Conservation (phyloP, 2,329 filamentous ascomycete species). For the Leptographium wingfieldii region DNA sequence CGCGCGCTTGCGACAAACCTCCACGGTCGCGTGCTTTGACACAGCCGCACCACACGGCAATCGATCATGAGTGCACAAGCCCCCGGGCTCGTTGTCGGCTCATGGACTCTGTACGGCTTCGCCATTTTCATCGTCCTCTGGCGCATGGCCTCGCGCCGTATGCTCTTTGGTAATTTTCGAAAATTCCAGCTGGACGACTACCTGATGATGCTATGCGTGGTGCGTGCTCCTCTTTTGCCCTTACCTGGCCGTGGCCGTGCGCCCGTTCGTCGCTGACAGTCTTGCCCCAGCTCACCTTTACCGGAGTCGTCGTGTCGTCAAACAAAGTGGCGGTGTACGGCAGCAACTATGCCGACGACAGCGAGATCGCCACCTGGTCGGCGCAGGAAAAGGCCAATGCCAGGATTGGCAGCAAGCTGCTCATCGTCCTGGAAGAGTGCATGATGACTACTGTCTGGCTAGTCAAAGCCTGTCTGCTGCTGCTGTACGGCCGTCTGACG, state of each 20-base stretch:
- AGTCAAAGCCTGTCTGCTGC: slow-evolving; percentile 37
- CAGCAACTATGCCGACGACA: slow-evolving; percentile 30
- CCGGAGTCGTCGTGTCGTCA: slow-evolving; percentile 28
- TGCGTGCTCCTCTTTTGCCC: slow-evolving; percentile 11
- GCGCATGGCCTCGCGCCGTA: slow-evolving; percentile 17
- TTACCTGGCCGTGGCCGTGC: not conserved
- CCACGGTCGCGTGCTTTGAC: not conserved
- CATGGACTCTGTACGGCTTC: slow-evolving; percentile 14
- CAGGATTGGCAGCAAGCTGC: slow-evolving; percentile 40
- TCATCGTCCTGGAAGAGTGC: slow-evolving; percentile 39
- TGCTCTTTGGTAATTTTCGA: slow-evolving; percentile 29
- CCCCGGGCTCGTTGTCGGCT: slow-evolving; percentile 3
- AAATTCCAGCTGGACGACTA: slow-evolving; percentile 44
- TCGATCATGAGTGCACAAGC: not conserved
- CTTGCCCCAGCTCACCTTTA: slow-evolving; percentile 19
- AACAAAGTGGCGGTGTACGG: slow-evolving; percentile 29
- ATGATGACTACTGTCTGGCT: slow-evolving; percentile 38
- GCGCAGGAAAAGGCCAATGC: slow-evolving; percentile 26
- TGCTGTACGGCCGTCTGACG: slow-evolving; percentile 41
- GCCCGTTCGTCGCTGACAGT: not conserved
- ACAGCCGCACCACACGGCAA: not conserved
- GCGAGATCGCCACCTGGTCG: slow-evolving; percentile 28
- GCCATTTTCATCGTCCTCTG: slow-evolving; percentile 10
- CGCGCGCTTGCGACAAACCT: not conserved
- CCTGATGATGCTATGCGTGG: slow-evolving; percentile 38